Evolutionary conservation across 805 yeast genomes (phyloP).

Genomic region (Clavispora carvajalis): DNA sequence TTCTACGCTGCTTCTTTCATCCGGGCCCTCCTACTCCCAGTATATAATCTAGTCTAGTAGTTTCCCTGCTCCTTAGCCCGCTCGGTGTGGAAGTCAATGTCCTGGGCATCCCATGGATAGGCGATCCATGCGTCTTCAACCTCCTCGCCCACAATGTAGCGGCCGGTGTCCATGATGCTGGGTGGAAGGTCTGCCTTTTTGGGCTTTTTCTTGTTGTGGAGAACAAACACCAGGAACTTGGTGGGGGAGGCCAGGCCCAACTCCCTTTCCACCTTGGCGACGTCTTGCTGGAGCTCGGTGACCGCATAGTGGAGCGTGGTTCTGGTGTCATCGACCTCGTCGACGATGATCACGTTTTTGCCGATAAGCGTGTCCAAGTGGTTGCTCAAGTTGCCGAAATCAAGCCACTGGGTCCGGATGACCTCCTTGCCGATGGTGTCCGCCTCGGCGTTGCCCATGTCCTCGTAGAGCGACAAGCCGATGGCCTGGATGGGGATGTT

Average conservation of each 20-base stretch:
- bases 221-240: conserved; percentile 68
- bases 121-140: conserved; percentile 83
- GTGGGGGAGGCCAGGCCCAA: conserved; percentile 47
- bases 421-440: conserved; percentile 41
- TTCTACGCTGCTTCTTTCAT: too few relatives aligned
- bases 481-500: conserved; percentile 17
- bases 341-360: conserved; percentile 68
- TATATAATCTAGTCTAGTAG: conserved; percentile 9
- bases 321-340: conserved; percentile 84
- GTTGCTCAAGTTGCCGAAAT: conserved; percentile 47
- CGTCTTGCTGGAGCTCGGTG: conserved; percentile 68
- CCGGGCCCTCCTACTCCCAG: too few relatives aligned
- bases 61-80: conserved; percentile 73
- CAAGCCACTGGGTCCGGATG: conserved; percentile 79
- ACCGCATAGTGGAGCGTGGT: conserved; percentile 79
- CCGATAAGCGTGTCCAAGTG: conserved; percentile 59
- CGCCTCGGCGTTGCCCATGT: conserved; percentile 22
- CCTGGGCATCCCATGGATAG: conserved; percentile 80
- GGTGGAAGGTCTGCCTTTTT: conserved; percentile 70
- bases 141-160: conserved; percentile 67
- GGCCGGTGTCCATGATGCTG: conserved; percentile 52
- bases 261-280: conserved; percentile 48
- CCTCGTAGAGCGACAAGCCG: conserved; percentile 16
- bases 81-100: conserved; percentile 67
- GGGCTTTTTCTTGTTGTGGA: conserved; percentile 69